phyloP scores from a whole-genome alignment of 106 monocot genomes.

The Allium sativum region DNA sequence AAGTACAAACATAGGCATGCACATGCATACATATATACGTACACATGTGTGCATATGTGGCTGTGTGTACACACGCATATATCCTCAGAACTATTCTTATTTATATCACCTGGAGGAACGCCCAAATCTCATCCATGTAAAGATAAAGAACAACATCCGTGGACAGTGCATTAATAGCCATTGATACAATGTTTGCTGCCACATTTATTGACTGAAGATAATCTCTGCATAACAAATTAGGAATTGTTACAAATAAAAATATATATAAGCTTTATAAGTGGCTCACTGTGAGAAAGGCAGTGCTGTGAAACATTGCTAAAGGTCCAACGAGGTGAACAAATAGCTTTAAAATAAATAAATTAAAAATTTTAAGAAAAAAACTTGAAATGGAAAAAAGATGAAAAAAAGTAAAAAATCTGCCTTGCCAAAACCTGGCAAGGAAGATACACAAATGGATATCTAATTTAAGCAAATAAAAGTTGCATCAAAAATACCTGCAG shows the following conservation, averaged over 20 bases:
- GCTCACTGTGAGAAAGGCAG: neutral
- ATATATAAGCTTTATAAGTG: neutral
- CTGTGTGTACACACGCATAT: neutral
- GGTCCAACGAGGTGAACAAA: neutral
- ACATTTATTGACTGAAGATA: slow-evolving; percentile 31
- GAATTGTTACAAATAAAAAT: slow-evolving; percentile 6
- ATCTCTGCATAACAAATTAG: slow-evolving; percentile 37
- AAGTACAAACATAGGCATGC: neutral
- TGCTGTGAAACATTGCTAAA: too few species aligned
- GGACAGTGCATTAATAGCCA: slow-evolving; percentile 20
- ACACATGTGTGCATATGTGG: neutral
- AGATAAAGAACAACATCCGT: slow-evolving; percentile 18
- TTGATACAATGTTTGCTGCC: slow-evolving; percentile 25
- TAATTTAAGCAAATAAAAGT: neutral
- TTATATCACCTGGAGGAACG: slow-evolving; percentile 38
- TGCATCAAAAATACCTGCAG: slow-evolving; percentile 40
- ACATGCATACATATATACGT: neutral
- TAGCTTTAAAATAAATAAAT: neutral
- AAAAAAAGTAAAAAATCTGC: neutral
- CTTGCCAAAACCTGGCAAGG: neutral
- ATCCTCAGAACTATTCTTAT: neutral
- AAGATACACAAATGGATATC: neutral
- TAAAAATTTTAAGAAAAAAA: neutral
- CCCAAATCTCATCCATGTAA: slow-evolving; percentile 43
- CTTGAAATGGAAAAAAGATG: neutral